Base-by-base conservation (phyloP, 164 flowering plant species). In the Liriodendron chinense region DNA sequence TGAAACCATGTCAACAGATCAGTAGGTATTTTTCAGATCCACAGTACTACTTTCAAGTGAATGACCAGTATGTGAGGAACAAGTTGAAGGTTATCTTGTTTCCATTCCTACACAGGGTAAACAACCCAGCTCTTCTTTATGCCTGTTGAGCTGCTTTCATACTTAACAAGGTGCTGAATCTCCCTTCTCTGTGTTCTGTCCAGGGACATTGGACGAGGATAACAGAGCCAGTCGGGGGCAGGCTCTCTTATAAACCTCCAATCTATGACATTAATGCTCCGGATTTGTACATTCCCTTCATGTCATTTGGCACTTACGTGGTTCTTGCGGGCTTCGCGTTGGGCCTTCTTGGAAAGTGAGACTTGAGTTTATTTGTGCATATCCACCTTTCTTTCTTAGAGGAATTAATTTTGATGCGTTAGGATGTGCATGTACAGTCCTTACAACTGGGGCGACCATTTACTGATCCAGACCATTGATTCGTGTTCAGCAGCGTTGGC, bases 41-140 rank as follows among this genome's bases (percentile, higher is more conserved):
- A 1, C 91, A 89, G 56, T 91, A 92, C 78, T 92, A 92, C 71
- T 92, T 92, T 76, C 91, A 88, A 87, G 97, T 91, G 69, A 88
- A 89, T 78, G 90, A 91, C 69, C 87, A 84, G 13, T 92, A 91
- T 62, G 97, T 92, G 83, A 81, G 82, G 83, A 92, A 91, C 79
- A 92, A 92, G 81, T 79, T 92, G 87, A 92, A 89, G 78, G 87
- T 91, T 57, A 80, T 89, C 47, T 79, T 92, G 62, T 82, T 89
- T 70, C 97, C 97, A 26, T 92, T 91, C 68, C 83, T 91, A n/a
- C 92, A 90, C 82, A 80, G 88, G 83, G 96, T 90, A 85, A 72
- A 84, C 26, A 28, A 50, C 5, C 9, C 9, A 47, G 5, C 10
- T 26, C 47, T 67, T 25, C 13, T 71, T 34, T 18, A 12, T 25